A percentile compares a stretch with the other conserved stretches of the same genome.
Evolutionary conservation across 108 stramenopile genomes (phyloP).

Genomic region (Poteriospumella lacustris): DNA sequence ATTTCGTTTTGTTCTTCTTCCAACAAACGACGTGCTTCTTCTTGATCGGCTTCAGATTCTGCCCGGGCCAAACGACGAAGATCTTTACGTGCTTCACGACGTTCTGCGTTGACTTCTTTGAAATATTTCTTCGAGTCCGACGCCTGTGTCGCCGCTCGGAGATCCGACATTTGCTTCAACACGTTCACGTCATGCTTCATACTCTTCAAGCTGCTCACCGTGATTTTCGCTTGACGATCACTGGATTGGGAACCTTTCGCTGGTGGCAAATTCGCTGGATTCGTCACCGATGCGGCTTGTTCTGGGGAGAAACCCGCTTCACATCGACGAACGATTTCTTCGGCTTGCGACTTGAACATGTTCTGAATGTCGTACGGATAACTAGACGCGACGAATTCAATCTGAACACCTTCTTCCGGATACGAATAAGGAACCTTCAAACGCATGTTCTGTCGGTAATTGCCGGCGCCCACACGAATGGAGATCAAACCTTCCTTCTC

Average conservation of each 20-base stretch:
- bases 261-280: constrained; percentile 41
- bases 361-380: constrained; percentile 42
- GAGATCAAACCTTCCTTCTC: constrained; percentile 36
- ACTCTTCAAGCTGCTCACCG: constrained; percentile 38
- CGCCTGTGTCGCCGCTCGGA: constrained; percentile 37
- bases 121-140: constrained; percentile 35
- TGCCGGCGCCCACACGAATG: constrained; percentile 35
- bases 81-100: constrained; percentile 45
- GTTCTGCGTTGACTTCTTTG: constrained; percentile 32
- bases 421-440: constrained; percentile 42
- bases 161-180: constrained; percentile 45
- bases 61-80: constrained; percentile 8
- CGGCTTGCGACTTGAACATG: constrained; percentile 42
- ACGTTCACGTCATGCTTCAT: constrained; percentile 47
- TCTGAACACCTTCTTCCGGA: constrained; percentile 42
- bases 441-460: constrained; percentile 27
- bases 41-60: constrained; percentile 38
- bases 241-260: constrained; percentile 22
- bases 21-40: constrained; percentile 28
- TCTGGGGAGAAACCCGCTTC: constrained; percentile 42
- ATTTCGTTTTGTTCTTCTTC: constrained; percentile 10
- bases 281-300: constrained; percentile 38
- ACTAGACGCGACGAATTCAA: constrained; percentile 39
- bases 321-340: constrained; percentile 46
- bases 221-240: constrained; percentile 34